Evolutionary conservation across 352 stramenopile species (phyloP).

Genomic region (Globisporangium megalacanthum): DNA sequence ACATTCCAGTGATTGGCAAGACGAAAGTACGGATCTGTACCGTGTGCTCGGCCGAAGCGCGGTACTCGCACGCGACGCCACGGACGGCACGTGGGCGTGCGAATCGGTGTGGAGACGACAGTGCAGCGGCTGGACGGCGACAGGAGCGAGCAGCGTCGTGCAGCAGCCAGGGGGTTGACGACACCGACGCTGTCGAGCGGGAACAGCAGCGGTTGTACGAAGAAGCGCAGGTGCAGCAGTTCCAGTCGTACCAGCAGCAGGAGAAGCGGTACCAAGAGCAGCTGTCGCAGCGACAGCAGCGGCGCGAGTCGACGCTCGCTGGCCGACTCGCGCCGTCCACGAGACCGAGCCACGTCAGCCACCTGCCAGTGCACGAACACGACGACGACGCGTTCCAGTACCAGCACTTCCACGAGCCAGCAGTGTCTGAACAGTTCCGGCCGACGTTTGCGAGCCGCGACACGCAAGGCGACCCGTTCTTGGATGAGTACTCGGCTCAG

Average conservation of each 20-base stretch:
- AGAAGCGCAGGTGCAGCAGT: constrained; percentile 1
- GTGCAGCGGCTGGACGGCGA: constrained; percentile 10
- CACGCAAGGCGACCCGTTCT: constrained; percentile 25
- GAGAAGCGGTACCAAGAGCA: constrained; percentile 7
- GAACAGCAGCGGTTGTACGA: neutral
- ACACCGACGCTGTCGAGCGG: no score
- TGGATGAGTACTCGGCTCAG: constrained; percentile 43
- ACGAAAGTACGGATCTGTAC: constrained; percentile 83
- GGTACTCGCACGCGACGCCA: constrained; percentile 42
- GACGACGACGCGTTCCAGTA: constrained; percentile 1
- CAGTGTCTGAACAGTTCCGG: constrained; percentile 2
- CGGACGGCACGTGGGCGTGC: constrained; percentile 1
- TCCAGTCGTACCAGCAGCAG: constrained; percentile 8
- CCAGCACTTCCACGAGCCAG: constrained; percentile 2
- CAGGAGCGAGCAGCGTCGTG: constrained; percentile 6
- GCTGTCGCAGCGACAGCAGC: constrained; percentile 1
- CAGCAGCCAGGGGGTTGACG: neutral
- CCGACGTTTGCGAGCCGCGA: neutral
- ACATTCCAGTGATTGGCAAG: constrained; percentile 69
- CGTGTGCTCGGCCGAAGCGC: constrained; percentile 68
- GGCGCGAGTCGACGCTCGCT: neutral
- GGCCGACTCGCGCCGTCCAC: constrained; percentile 11
- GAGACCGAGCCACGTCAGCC: neutral
- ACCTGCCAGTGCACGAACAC: neutral
- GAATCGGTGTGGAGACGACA: neutral